phyloP scores from a whole-genome alignment of 2,329 filamentous ascomycete genomes.

The Aspergillus glaucus region DNA sequence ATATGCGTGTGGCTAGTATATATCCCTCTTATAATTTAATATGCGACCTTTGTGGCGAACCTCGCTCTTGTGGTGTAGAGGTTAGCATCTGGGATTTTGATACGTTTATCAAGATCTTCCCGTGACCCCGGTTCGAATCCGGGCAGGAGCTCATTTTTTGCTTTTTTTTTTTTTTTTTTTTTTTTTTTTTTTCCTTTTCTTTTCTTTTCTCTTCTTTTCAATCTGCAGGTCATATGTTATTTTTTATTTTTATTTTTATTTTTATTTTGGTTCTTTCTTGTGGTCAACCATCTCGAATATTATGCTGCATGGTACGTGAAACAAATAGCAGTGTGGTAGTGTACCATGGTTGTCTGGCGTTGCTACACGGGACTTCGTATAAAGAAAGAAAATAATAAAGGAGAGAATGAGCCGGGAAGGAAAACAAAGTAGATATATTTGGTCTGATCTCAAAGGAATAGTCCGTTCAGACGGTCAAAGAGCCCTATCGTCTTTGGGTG shows the following conservation, averaged over 20 bases:
- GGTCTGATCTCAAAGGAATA: no score
- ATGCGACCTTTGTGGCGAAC: not conserved
- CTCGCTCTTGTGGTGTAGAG: not conserved
- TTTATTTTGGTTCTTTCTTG: not conserved
- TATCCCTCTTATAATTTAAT: not conserved
- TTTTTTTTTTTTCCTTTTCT: not conserved
- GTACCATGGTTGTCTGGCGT: no score
- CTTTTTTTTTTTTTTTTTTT: not conserved
- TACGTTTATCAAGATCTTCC: not conserved
- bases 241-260: not conserved
- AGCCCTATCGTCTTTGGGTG: no score
- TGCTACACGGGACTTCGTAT: no score
- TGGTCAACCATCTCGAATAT: no score
- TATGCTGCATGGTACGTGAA: no score
- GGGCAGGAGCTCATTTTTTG: not conserved
- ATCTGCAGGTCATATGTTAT: not conserved
- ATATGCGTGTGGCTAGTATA: not conserved
- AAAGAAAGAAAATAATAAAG: no score
- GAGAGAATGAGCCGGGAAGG: no score
- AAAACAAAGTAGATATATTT: no score
- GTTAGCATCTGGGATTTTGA: constrained; percentile 1
- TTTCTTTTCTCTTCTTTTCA: not conserved
- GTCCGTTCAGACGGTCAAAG: no score
- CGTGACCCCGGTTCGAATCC: constrained; percentile 1
- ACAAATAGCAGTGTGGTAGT: no score